Percentiles rank a stretch among this genome's conserved stretches.
These are phyloP conservation scores for Priceomyces castillae DNA, from an alignment of 805 yeast species.

Conservation along the genomic window DNA sequence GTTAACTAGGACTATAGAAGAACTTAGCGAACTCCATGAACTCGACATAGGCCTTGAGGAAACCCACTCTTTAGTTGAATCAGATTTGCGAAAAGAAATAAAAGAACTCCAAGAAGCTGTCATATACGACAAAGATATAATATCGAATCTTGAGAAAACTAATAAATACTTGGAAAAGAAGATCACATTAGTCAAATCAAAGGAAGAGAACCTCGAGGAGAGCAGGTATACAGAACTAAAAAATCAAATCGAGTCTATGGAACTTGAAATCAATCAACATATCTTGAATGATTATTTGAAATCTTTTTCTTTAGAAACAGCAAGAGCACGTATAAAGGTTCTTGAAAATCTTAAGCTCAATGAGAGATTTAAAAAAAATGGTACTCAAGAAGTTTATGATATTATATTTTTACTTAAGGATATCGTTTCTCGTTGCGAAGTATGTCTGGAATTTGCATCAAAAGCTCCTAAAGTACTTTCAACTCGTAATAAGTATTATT, in stretches of 20 bases:
- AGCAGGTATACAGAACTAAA: neutral
- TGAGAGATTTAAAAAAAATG: neutral
- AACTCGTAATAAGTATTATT: neutral
- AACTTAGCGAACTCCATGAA: constrained; percentile 48
- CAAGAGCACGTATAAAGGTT: constrained; percentile 6
- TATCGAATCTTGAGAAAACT: constrained; percentile 18
- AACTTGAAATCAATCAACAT: constrained; percentile 15
- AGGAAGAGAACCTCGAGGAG: neutral
- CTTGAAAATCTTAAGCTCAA: neutral
- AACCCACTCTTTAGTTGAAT: constrained; percentile 41
- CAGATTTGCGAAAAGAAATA: constrained; percentile 42
- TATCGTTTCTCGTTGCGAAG: neutral
- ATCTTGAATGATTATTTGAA: constrained; percentile 9
- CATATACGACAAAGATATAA: constrained; percentile 13
- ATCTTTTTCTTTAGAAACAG: constrained; percentile 10
- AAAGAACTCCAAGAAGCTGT: constrained; percentile 15
- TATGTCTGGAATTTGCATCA: neutral
- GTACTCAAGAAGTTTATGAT: neutral
- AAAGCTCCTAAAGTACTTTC: neutral
- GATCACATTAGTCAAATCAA: constrained; percentile 14
- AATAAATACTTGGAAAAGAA: constrained; percentile 19
- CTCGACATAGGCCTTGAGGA: constrained; percentile 52
- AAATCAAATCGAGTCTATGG: constrained; percentile 13
- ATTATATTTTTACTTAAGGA: neutral
- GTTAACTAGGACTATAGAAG: constrained; percentile 39